These are phyloP conservation scores for Cladosporium sp. DNA, from an alignment of 2,329 filamentous ascomycete species.

Conservation along the genomic window DNA sequence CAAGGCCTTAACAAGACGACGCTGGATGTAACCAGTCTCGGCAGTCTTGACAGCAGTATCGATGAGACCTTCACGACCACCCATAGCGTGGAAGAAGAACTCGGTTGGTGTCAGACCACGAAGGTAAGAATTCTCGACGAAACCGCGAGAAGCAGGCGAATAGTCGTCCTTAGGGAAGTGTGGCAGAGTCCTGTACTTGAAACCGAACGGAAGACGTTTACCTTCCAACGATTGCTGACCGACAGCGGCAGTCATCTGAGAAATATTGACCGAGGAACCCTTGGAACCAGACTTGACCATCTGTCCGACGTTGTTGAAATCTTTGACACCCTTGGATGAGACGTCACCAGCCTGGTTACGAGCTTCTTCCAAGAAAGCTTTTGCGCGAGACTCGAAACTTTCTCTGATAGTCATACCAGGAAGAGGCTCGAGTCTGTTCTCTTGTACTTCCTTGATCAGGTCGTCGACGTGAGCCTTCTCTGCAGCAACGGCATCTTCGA, in stretches of 20 bases:
- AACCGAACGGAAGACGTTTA: constrained; percentile 97
- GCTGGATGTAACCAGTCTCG: constrained; percentile 98
- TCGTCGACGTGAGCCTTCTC: constrained; percentile 77
- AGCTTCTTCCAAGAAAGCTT: constrained; percentile 86
- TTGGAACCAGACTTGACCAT: constrained; percentile 98
- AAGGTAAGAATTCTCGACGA: constrained; percentile 97
- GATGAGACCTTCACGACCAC: constrained; percentile 98
- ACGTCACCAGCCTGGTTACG: constrained; percentile 94
- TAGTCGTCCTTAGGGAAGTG: constrained; percentile 99
- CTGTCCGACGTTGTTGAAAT: constrained; percentile 91
- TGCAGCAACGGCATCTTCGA: constrained; percentile 73
- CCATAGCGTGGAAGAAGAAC: constrained; percentile 99
- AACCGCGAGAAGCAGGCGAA: constrained; percentile 91
- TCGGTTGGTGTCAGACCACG: constrained; percentile 91
- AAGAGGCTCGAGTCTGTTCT: constrained; percentile 82
- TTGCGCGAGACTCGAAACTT: constrained; percentile 96
- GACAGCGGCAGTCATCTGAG: constrained; percentile 97
- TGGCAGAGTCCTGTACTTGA: constrained; percentile 94
- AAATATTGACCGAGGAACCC: constrained; percentile 98
- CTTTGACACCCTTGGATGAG: constrained; percentile 88
- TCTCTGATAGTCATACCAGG: constrained; percentile 98
- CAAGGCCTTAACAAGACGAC: constrained; percentile 93
- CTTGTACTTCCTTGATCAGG: constrained; percentile 73
- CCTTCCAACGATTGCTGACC: constrained; percentile 98
- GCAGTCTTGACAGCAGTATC: constrained; percentile 99